Base-by-base conservation (phyloP, 441 rosid genomes). In the Adansonia grandidieri region DNA sequence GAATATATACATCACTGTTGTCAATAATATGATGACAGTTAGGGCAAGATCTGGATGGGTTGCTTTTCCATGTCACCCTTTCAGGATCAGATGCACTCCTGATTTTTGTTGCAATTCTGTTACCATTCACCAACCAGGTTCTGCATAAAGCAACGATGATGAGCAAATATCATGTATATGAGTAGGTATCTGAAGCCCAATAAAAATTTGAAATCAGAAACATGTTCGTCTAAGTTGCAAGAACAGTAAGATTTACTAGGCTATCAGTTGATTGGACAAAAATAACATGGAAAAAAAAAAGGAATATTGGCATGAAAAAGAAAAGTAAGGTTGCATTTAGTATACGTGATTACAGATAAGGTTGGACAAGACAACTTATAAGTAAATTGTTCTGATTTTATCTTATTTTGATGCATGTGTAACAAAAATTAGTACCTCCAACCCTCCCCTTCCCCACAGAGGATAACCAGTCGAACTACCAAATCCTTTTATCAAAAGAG, bases 41-140 rank as follows among this genome's bases (percentile, higher is more conserved):
- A 0, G 99, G 97, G 85, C 99, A 94, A 50, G 94, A 87, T 75
- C 85, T 91, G 0, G 90, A 78, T 28, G 99, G 99, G 76, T 96
- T 94, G 86, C 97, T 94, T 62, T 87, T 85, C 93, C 93, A 94
- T 75, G 76, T 83, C 53, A 86, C 88, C 78, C 83, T 85, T 73
- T 83, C 83, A 0, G 86, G 91, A 87, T 90, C 82, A 1, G 96
- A 88, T 11, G 98, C 99, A 85, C 90, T 91, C 91, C 77, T 92
- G 58, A 96, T 96, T 84, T 96, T 94, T 10, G 94, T 83, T 2
- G 99, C 98, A 70, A 96, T 64, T 60, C 99, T 86, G 50, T 87
- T 89, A 71, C 90, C 84, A 77, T 96, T 98, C 60, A 96, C 91
- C 77, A 96, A 85, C 99, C 99, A 96, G 64, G 86, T 87, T 15